phyloP scores from a whole-genome alignment of 2,329 filamentous ascomycete species.

The Alternaria sp. region DNA sequence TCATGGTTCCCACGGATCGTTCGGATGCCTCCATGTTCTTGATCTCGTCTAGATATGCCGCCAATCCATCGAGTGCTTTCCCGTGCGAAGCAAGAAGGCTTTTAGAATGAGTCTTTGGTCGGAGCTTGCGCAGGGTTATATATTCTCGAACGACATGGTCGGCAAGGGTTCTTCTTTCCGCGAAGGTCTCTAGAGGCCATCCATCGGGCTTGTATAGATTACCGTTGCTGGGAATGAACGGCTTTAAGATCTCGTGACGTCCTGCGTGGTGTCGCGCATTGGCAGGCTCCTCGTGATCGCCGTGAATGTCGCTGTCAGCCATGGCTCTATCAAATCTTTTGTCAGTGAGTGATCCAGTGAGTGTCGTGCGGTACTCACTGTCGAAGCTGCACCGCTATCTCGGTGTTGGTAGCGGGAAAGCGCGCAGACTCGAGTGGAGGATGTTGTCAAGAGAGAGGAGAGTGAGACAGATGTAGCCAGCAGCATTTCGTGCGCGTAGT shows the following conservation, averaged over 20 bases:
- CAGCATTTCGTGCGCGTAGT: not conserved
- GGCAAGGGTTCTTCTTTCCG: too few species aligned
- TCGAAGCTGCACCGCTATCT: not conserved
- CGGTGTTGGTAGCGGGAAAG: too few species aligned
- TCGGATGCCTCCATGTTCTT: not conserved
- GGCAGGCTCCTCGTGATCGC: not conserved
- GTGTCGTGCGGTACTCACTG: not conserved
- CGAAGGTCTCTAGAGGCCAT: not conserved
- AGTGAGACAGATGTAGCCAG: not conserved
- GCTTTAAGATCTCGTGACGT: not conserved
- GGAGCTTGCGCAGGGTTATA: too few species aligned
- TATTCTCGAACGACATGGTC: too few species aligned
- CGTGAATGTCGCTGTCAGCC: not conserved
- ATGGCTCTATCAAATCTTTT: not conserved
- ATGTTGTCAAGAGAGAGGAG: not conserved
- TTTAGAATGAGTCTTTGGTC: too few species aligned
- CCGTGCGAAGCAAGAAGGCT: too few species aligned
- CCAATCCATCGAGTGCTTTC: too few species aligned
- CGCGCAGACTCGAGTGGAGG: too few species aligned
- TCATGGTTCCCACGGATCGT: not conserved
- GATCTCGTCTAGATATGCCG: too few species aligned
- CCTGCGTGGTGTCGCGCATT: not conserved
- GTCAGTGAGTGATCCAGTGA: not conserved
- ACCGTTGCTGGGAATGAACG: not conserved
- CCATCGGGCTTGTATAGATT: not conserved